phyloP scores from a whole-genome alignment of 139 green algal species.

The Chlorella sorokiniana region DNA sequence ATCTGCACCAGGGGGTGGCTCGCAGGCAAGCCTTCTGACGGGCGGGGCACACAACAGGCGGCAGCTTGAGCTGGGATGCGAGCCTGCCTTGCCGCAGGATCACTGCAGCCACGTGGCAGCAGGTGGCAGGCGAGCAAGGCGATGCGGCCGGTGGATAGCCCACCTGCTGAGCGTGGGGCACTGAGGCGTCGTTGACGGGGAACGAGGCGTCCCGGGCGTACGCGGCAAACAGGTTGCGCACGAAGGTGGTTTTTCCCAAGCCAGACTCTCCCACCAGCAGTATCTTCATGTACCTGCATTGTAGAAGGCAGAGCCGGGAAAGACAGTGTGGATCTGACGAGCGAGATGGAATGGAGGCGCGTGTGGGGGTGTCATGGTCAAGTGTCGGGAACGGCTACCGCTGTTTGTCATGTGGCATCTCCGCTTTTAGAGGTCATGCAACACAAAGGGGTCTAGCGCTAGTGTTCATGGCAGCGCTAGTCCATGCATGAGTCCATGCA shows the following conservation, averaged over 20 bases:
- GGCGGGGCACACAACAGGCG: not conserved
- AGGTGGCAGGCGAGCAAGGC: no score
- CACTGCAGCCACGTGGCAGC: no score
- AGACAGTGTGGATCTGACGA: no score
- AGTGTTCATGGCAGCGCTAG: no score
- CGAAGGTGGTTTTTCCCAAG: constrained; percentile 61
- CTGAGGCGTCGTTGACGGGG: constrained; percentile 44
- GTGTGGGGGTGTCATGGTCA: no score
- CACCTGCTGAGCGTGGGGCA: constrained; percentile 12
- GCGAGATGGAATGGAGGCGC: no score
- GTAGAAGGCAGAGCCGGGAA: not conserved
- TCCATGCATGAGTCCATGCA: no score
- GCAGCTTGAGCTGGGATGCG: not conserved
- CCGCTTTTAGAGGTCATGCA: no score
- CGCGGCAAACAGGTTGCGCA: constrained; percentile 59
- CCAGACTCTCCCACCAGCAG: constrained; percentile 59
- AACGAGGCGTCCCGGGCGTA: constrained; percentile 52
- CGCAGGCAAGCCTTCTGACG: not conserved
- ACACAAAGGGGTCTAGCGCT: no score
- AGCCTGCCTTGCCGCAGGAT: not conserved
- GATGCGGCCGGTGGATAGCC: not conserved
- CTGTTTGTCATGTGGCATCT: no score
- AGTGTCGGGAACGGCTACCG: no score
- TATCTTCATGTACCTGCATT: constrained; percentile 60
- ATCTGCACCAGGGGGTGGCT: not conserved